A percentile compares a stretch with the other conserved stretches of the same genome.
Conservation (phyloP, 2,329 filamentous ascomycete genomes). For the Beauveria rudraprayagi region DNA sequence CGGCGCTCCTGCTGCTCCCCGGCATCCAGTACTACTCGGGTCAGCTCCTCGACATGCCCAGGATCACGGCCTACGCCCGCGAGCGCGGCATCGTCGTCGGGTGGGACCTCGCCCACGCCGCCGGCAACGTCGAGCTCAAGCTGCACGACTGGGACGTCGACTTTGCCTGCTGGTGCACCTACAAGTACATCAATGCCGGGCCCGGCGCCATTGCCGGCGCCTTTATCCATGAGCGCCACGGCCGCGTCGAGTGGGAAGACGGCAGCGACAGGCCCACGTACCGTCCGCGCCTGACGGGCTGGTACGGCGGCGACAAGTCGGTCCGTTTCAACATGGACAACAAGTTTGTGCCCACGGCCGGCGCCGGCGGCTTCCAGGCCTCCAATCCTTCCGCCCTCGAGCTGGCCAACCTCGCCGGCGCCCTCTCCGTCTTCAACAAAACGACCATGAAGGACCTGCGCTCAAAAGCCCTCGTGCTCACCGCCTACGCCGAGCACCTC, state of each 20-base stretch:
- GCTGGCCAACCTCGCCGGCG: constrained; percentile 64
- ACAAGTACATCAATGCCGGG: constrained; percentile 88
- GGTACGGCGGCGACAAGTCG: constrained; percentile 77
- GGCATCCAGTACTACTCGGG: constrained; percentile 91
- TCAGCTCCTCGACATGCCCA: constrained; percentile 75
- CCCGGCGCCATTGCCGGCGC: constrained; percentile 73
- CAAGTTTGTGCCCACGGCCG: constrained; percentile 65
- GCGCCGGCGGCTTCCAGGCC: constrained; percentile 76
- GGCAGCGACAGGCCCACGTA: constrained; percentile 37
- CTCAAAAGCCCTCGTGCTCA: constrained; percentile 63
- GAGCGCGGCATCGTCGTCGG: constrained; percentile 64
- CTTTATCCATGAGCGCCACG: constrained; percentile 73
- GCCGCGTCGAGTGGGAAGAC: constrained; percentile 39
- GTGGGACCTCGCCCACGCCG: constrained; percentile 85
- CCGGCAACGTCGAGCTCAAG: constrained; percentile 69
- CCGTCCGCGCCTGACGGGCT: constrained; percentile 64
- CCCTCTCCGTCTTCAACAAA: constrained; percentile 64
- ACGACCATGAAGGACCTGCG: constrained; percentile 63
- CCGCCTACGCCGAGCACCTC: constrained; percentile 66
- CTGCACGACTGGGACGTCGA: constrained; percentile 88
- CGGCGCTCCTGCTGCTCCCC: constrained; percentile 71
- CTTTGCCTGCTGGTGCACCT: constrained; percentile 88
- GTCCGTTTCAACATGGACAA: constrained; percentile 80
- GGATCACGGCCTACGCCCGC: constrained; percentile 71
- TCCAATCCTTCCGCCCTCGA: constrained; percentile 76